Evolutionary conservation across 257 asterid genomes (phyloP), one percentile per base, ranked within the genome.

Genomic region (Solanum pinnatisectum): DNA sequence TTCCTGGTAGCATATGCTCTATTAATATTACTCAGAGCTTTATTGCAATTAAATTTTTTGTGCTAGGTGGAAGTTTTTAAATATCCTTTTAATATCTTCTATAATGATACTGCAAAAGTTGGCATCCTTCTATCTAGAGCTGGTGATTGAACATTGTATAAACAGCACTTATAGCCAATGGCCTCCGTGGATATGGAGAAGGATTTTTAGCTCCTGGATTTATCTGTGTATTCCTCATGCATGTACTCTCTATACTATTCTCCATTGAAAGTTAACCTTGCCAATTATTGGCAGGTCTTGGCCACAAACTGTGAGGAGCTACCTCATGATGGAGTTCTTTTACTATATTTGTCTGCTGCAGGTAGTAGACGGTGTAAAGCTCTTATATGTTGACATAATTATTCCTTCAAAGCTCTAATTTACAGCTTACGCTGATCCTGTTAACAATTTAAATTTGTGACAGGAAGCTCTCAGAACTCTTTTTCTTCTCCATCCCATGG

Each of bases 301-400:
- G 98, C 98, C 87, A 94, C 98, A 82, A 91, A 94, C 56, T 95
- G 98, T 30, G 99, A 97, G 94, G 99, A 97, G 94, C 98, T 97
- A 92, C 94, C 98, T 85, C 72, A 98, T 77, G 99, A 97, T 91
- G 99, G 99, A 84, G 90, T 94, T 87, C 93, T 97, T 90, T 89
- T 97, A 86, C 90, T 96, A 90, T 93, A 97, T 89, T 85, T 97
- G 63, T 96, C 99, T 40, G 96, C 96, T 86, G 93, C 96, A 89
- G 98, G 98, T 93, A 93, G 90, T 86, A 56, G 85, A 87, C 30
- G 40, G 84, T 90, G 25, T 83, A 84, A 71, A 70, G 44, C 71
- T 32, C 85, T 87, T 88, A 82, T 87, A 49, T 20, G 56, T 33
- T 49, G 44, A 25, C 36, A 81, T 13, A 60, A 59, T 36, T 59